Base-by-base conservation (phyloP, 2,329 filamentous ascomycete species). In the Stemphylium vesicarium region DNA sequence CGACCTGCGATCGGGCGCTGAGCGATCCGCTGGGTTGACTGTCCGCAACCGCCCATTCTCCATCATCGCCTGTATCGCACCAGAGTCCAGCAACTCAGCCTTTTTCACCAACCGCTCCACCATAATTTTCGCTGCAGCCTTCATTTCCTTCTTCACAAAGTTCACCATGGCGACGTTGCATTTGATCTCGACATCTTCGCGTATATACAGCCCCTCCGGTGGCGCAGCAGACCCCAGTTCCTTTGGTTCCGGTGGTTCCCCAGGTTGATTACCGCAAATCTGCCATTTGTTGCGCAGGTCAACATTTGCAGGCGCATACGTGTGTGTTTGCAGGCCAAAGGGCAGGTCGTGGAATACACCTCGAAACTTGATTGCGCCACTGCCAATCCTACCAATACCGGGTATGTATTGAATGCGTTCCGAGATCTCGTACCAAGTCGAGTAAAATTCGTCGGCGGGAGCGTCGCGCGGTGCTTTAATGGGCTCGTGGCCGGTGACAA, bases 301-400 rank as follows among this genome's bases (percentile, higher is more conserved):
- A 46, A 89, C 80, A 57, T 81, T 83, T 70, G 89, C 82, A 29
- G 88, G 88, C 37, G 85, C 87, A 69, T 89, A 89, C 47, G 87
- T 86, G 76, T 90, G 88, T 9, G 86, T 88, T 76, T 90, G 88
- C 55, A 90, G 76, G 3, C 88, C 88, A 84, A 86, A 89, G 2
- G 87, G 85, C 79, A 89, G 85, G 71, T 90, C 83, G 68, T 90
- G 88, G 71, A 90, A 90, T 68, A 87, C 88, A 56, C 85, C 88
- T 56, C 85, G 88, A 77, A 90, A 90, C 41, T 79, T 82, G 74
- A 90, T 88, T 68, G 85, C 84, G 69, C 85, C 83, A 3, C 85
- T 84, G 20, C 86, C 86, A 56, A 88, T 80, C 74, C 80, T 85
- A 62, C 87, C 87, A 50, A 89, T 77, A 31, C 88, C 88, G 0